Evolutionary conservation across 345 rosid genomes (phyloP).

Genomic region (Sisymbrium irio): DNA sequence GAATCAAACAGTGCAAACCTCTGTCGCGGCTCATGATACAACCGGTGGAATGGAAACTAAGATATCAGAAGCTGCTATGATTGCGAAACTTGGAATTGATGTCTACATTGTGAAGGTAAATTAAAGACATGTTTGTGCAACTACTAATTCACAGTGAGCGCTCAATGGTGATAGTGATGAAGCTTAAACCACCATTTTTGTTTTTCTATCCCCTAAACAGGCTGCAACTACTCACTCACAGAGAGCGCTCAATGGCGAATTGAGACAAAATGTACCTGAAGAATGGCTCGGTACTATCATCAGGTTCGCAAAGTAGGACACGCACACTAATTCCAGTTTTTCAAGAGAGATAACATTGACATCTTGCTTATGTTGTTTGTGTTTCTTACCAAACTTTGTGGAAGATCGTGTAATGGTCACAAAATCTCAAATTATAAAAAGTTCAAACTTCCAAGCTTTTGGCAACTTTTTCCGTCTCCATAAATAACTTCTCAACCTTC

Average conservation of each 20-base stretch:
- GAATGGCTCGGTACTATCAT: conserved; percentile 79
- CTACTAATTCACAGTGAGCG: too few species aligned
- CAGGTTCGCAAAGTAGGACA: conserved; percentile 29
- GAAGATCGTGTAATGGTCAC: background rate
- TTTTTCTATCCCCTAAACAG: conserved; percentile 30
- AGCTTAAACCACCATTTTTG: background rate
- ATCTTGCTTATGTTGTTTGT: background rate
- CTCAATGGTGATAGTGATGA: too few species aligned
- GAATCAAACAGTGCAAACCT: conserved; percentile 57
- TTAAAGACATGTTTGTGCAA: background rate
- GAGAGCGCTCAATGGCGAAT: conserved; percentile 63
- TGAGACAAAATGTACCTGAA: conserved; percentile 47
- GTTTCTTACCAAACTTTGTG: background rate
- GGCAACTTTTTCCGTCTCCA: background rate
- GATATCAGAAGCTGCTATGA: conserved; percentile 87
- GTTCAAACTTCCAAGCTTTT: too few species aligned
- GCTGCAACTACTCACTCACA: conserved; percentile 74
- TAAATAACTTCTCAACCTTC: background rate
- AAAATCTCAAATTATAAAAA: background rate
- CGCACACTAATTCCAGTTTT: background rate
- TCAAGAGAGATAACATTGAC: background rate
- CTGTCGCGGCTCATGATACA: conserved; percentile 87
- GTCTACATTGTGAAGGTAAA: conserved; percentile 85
- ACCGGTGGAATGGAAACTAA: conserved; percentile 94
- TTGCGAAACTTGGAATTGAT: conserved; percentile 82